Evolutionary conservation across 108 stramenopile species (phyloP), one percentile per base, ranked within the genome.

Genomic region (Discostella pseudostelligera): DNA sequence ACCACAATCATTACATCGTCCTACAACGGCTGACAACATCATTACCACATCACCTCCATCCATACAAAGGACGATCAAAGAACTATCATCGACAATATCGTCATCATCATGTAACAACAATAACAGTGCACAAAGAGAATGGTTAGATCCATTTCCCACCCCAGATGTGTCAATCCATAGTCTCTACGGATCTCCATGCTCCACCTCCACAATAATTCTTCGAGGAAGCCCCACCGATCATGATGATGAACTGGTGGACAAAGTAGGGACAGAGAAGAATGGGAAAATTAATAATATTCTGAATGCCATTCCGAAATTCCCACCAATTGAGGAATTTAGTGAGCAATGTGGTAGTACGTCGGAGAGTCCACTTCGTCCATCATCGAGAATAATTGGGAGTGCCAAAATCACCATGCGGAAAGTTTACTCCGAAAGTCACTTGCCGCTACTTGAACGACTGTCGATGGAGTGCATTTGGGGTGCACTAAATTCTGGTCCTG

Each of bases 71-170:
- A n/a, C n/a, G n/a, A n/a, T n/a, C n/a, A n/a, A n/a, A n/a, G 20
- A 54, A 39, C 14, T 42, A 20, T 25, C 53, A 40, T 44, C 46
- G 36, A 54, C 25, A 48, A 42, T 29, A 16, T 22, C 25, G 21
- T 40, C 17, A 11, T 5, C 29, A 24, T 36, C 26, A 1, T 49
- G 48, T 21, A 26, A 29, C 8, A 55, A 55, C n/a, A n/a, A n/a
- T n/a, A n/a, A n/a, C n/a, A n/a, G n/a, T n/a, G n/a, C n/a, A n/a
- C 16, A 46, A 16, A 61, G 12, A 26, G 21, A 25, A 26, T 75
- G 74, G 74, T 50, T 49, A 13, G 74, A 75, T 62, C 74, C 74
- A 2, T 75, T 75, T 44, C 74, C 74, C 19, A 75, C 74, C 17
- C 74, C 74, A 13, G 74, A 75, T 44, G 39, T 57, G 12, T 75